These are phyloP conservation scores for Phytophthora nicotianae DNA, from an alignment of 352 stramenopile species.

Conservation along the genomic window DNA sequence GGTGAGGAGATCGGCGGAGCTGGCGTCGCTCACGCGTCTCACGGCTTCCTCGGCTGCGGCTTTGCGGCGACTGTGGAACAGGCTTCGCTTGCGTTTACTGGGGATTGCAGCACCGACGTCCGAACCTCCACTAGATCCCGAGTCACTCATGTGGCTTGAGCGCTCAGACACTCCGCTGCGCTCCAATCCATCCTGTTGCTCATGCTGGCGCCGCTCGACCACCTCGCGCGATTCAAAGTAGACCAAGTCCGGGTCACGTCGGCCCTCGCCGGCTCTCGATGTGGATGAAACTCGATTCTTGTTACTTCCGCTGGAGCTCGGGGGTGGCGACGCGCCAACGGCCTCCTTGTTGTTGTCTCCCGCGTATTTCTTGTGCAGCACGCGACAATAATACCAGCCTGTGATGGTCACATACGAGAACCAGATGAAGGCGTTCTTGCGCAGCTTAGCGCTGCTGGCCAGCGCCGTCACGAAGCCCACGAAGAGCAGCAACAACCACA, in stretches of 20 bases:
- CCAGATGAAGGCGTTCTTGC: constrained; percentile 73
- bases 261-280: not conserved
- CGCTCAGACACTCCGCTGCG: constrained; percentile 45
- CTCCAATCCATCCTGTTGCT: constrained; percentile 36
- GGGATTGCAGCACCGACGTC: constrained; percentile 37
- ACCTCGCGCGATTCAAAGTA: constrained; percentile 57
- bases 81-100: constrained; percentile 40
- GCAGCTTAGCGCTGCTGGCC: constrained; percentile 48
- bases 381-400: constrained; percentile 84
- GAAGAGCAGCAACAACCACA: constrained; percentile 49
- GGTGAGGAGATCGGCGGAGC: constrained; percentile 34
- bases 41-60: constrained; percentile 40
- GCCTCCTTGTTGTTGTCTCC: constrained; percentile 17
- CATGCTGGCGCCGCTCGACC: constrained; percentile 36
- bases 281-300: constrained; percentile 2
- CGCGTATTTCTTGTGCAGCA: constrained; percentile 68
- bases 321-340: constrained; percentile 16
- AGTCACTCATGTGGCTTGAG: constrained; percentile 53
- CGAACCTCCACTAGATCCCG: constrained; percentile 58
- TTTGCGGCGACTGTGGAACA: constrained; percentile 51
- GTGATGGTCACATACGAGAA: constrained; percentile 82
- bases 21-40: constrained; percentile 42
- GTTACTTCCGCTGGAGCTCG: constrained; percentile 5
- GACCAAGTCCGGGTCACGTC: constrained; percentile 40
- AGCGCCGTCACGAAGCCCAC: constrained; percentile 49